These are phyloP conservation scores for Poa pratensis DNA, from an alignment of 176 grass and related monocot genomes.

Conservation along the genomic window DNA sequence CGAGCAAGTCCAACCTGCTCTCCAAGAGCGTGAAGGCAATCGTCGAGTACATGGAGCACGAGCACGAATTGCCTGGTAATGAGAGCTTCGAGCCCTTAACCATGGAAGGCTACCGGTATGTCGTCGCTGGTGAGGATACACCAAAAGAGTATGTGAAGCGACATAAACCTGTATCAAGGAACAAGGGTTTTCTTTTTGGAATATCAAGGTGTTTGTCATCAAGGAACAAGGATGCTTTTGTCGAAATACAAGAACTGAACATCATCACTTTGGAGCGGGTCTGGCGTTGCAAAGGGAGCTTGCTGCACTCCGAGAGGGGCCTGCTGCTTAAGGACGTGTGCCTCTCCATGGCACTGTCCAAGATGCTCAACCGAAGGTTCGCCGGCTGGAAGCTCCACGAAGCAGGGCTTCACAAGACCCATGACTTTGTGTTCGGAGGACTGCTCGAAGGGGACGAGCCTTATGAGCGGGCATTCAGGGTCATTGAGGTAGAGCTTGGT, in stretches of 20 bases:
- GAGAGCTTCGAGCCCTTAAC: neutral
- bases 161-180: no score
- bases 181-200: no score
- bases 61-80: neutral
- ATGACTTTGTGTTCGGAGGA: neutral
- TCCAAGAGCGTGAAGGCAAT: neutral
- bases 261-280: neutral
- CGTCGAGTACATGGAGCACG: neutral
- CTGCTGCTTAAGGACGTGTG: neutral
- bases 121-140: neutral
- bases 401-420: neutral
- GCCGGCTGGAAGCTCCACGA: neutral
- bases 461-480: no score
- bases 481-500: neutral
- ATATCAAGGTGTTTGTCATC: no score
- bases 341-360: neutral
- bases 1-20: neutral
- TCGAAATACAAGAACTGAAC: neutral
- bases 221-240: no score
- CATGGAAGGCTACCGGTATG: conserved; percentile 26
- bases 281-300: neutral
- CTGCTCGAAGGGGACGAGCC: neutral
- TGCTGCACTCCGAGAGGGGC: neutral
- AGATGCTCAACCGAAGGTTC: conserved; percentile 15
- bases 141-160: neutral